These are phyloP conservation scores for Hypoxylon rickii DNA, from an alignment of 495 filamentous ascomycete genomes.

Conservation along the genomic window DNA sequence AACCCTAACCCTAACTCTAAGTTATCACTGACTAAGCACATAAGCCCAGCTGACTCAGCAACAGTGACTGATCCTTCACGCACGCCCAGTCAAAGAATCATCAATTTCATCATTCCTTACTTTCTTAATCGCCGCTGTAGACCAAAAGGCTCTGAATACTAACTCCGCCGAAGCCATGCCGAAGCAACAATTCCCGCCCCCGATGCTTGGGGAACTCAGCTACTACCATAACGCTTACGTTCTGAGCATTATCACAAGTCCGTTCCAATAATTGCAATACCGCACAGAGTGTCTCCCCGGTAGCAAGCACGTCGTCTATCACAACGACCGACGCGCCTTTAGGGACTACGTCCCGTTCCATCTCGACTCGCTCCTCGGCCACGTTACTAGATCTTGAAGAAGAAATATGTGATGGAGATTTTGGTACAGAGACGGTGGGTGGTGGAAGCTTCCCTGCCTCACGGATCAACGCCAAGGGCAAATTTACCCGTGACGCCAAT, in stretches of 20 bases:
- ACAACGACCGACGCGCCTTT: constrained; percentile 57
- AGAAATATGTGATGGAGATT: constrained; percentile 61
- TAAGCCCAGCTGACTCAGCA: no score
- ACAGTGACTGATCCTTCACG: no score
- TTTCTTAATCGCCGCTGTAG: constrained; percentile 53
- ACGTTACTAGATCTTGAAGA: constrained; percentile 41
- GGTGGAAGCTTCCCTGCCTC: constrained; percentile 64
- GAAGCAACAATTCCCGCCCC: constrained; percentile 57
- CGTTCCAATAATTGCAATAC: constrained; percentile 57
- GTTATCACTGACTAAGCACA: no score
- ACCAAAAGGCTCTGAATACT: constrained; percentile 63
- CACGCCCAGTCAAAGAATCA: no score
- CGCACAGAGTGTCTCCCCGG: constrained; percentile 63
- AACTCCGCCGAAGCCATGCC: constrained; percentile 59
- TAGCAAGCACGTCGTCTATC: constrained; percentile 68
- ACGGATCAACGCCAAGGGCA: constrained; percentile 60
- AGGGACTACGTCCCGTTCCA: constrained; percentile 53
- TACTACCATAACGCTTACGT: constrained; percentile 60
- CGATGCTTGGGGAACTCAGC: constrained; percentile 66
- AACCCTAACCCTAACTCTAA: no score
- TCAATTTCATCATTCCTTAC: background rate
- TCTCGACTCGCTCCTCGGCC: constrained; percentile 54
- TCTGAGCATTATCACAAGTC: constrained; percentile 47
- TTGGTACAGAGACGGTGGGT: constrained; percentile 58
- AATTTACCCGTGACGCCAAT: constrained; percentile 50